A percentile compares a stretch with the other conserved stretches of the same genome.
Conservation (phyloP, 1,284 basidiomycete species). For the Salmacisia buchloeana region DNA sequence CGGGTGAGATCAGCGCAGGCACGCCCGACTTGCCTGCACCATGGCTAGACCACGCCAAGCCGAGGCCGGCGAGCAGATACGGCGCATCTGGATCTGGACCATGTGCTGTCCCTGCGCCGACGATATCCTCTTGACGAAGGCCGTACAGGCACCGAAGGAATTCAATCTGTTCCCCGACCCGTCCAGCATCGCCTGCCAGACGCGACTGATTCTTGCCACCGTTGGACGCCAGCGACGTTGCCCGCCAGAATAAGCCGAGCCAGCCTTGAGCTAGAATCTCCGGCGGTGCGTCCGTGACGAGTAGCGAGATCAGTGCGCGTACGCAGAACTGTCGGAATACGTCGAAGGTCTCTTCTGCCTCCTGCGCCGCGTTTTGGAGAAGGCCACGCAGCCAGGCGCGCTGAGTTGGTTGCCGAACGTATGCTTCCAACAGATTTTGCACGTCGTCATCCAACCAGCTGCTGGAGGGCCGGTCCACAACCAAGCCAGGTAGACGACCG, state of each 20-base stretch:
- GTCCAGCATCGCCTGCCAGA: not conserved
- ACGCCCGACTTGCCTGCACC: too few species aligned
- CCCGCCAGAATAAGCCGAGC: conserved; percentile 1
- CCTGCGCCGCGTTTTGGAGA: not conserved
- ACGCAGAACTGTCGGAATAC: not conserved
- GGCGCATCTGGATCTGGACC: not conserved
- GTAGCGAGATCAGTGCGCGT: not conserved
- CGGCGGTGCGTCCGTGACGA: not conserved
- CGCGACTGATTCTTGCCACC: not conserved
- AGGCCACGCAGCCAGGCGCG: not conserved
- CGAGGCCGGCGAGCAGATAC: not conserved
- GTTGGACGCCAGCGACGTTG: not conserved
- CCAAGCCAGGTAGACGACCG: not conserved
- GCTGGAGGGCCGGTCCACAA: not conserved
- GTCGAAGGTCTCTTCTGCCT: not conserved
- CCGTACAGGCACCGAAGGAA: not conserved
- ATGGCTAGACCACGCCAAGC: not conserved
- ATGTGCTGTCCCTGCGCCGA: not conserved
- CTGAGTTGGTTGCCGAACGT: not conserved
- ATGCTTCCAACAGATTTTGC: not conserved
- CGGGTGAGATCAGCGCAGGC: too few species aligned
- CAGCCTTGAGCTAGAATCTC: not conserved
- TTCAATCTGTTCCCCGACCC: not conserved
- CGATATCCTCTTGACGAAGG: not conserved
- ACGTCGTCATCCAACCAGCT: not conserved